These are phyloP conservation scores for Fusarium fracticaudum DNA, from an alignment of 2,329 filamentous ascomycete species.

Conservation along the genomic window DNA sequence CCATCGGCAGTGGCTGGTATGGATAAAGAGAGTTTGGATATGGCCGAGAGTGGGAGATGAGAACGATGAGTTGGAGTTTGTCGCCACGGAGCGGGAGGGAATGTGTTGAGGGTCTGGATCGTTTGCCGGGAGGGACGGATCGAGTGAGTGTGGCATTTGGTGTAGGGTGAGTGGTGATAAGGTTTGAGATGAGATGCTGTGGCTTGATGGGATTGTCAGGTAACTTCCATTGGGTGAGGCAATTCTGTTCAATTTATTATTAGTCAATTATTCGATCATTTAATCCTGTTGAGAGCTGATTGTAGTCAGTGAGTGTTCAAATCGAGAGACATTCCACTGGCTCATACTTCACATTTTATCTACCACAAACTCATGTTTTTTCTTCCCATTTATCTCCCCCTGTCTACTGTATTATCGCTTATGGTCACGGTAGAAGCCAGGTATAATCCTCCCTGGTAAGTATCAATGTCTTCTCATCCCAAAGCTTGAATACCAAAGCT, in stretches of 20 bases:
- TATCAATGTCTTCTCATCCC: too few species aligned
- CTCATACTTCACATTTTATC: accelerated
- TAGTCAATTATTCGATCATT: too few species aligned
- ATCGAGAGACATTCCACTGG: accelerated
- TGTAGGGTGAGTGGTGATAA: not conserved
- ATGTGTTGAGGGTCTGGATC: not conserved
- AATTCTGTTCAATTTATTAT: not conserved
- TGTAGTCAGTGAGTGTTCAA: accelerated
- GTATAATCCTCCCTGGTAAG: too few species aligned
- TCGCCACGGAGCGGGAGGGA: not conserved
- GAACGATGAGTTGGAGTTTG: not conserved
- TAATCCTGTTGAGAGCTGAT: too few species aligned
- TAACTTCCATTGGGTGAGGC: not conserved
- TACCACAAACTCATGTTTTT: too few species aligned
- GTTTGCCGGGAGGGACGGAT: not conserved
- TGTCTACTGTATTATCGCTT: too few species aligned
- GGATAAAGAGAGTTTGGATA: not conserved
- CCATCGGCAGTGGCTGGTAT: not conserved
- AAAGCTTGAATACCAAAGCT: too few species aligned
- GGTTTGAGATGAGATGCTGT: not conserved
- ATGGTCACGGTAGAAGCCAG: accelerated
- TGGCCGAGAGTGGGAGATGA: too few species aligned
- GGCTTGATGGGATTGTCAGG: not conserved
- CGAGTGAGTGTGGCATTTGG: not conserved
- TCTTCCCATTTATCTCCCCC: accelerated